Base-by-base conservation (phyloP, 2,329 filamentous ascomycete genomes). In the Clonostachys byssicola region DNA sequence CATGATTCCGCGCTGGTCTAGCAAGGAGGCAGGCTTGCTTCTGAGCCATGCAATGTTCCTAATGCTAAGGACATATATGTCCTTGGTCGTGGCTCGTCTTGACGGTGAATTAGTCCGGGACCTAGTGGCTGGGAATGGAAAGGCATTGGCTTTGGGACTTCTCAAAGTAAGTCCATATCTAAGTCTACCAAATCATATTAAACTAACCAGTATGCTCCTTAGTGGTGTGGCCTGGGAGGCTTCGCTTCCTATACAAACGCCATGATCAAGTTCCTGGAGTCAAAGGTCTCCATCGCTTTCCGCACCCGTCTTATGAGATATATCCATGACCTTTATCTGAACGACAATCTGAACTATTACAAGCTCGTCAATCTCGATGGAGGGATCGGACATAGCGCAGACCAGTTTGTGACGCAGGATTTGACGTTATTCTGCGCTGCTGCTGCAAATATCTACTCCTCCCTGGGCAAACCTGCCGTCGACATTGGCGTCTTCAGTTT, bases 401-500 rank as follows among this genome's bases (percentile, higher is more conserved):
- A 99, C 60, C 94, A 99, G 60, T 97, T 92, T 67, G 97, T 99
- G 60, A 97, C 94, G 0, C 92, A 97, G 63, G 94, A 99, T 64
- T 75, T 99, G 34, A 97, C 94, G 0, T 76, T 96, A 1, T 99
- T 99, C 72, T 99, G 95, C 63, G 88, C 89, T 12, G 86, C 92
- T 5, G 92, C 94, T 2, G 92, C 94, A 14, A 89, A 90, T 18
- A 72, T 99, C 6, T 99, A 97, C 70, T 97, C 94, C 2, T 96
- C 92, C 0, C 76, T 99, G 4, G 94, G 94, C n/a, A 99, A 99
- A 65, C 94, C 94, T 0, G 84, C 96, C 54, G 89, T 99, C n/a
- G 94, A 99, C 63, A 77, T 99, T 3, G 89, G 92, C 55, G 94
- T 97, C 42, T 99, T 99, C 75, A 99, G 95, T 68, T 99, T 95